Conservation (phyloP, 768 basidiomycete genomes). For the Lentinus brumalis region DNA sequence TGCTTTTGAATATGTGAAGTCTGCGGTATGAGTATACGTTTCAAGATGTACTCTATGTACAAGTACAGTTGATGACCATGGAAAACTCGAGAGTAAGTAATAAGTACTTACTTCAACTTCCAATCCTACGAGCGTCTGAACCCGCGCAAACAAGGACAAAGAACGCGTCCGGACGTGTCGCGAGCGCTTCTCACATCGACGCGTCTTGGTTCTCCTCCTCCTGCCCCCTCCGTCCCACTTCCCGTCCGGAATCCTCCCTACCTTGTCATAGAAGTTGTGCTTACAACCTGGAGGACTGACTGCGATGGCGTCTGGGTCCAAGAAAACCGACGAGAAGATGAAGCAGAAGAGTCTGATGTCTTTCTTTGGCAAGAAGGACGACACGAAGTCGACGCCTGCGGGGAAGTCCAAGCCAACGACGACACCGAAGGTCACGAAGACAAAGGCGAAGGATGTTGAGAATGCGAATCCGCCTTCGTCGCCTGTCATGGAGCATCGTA, state of each 20-base stretch:
- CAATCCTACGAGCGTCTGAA: too few relatives aligned
- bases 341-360: slow-evolving; percentile 78
- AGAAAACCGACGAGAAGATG: slow-evolving; percentile 27
- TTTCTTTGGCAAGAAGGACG: slow-evolving; percentile 50
- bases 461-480: slow-evolving; percentile 23
- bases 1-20: too few relatives aligned
- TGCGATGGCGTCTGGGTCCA: slow-evolving; percentile 6
- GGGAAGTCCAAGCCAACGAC: slow-evolving; percentile 10
- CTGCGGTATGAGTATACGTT: too few relatives aligned
- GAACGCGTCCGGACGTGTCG: slow-evolving; percentile 19
- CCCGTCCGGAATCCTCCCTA: too few relatives aligned
- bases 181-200: not conserved
- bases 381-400: slow-evolving; percentile 4
- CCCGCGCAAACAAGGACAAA: slow-evolving; percentile 8
- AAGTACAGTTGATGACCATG: too few relatives aligned
- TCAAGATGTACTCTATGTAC: too few relatives aligned
- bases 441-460: slow-evolving; percentile 16
- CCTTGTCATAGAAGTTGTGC: not conserved
- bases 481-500: slow-evolving; percentile 20
- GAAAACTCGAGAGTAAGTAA: too few relatives aligned
- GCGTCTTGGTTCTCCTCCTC: not conserved
- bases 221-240: not conserved
- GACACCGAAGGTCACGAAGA: slow-evolving; percentile 6
- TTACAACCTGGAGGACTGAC: too few relatives aligned
- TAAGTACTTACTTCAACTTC: too few relatives aligned